Evolutionary conservation across 768 basidiomycete species (phyloP).

Genomic region (Russula vinacea): DNA sequence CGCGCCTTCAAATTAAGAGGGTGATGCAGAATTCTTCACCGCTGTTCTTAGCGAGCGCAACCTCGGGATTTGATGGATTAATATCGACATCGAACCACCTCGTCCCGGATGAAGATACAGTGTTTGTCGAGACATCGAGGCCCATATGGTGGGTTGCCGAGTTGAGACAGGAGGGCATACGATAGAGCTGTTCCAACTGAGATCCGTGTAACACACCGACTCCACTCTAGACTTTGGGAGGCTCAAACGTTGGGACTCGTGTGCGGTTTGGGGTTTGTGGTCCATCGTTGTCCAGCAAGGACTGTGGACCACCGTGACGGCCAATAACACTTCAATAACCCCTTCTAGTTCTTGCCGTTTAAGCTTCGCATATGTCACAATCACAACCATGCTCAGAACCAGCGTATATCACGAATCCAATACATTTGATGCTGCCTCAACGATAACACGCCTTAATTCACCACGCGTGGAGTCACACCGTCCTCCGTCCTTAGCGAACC

Average conservation of each 20-base stretch:
- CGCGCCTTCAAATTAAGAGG: neutral
- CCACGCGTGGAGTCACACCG: constrained; percentile 52
- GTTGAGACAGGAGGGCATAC: constrained; percentile 36
- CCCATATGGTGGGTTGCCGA: constrained; percentile 93
- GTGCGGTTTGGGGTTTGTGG: neutral
- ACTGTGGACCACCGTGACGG: neutral
- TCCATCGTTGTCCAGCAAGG: neutral
- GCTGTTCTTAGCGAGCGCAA: constrained; percentile 46
- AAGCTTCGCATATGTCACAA: constrained; percentile 20
- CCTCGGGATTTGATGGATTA: constrained; percentile 79
- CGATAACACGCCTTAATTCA: constrained; percentile 56
- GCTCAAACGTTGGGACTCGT: neutral
- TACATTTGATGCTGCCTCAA: constrained; percentile 67
- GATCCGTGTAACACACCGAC: neutral
- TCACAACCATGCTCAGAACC: constrained; percentile 19
- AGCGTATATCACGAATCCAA: constrained; percentile 38
- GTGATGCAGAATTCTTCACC: neutral
- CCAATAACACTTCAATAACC: neutral
- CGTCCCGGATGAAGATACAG: constrained; percentile 56
- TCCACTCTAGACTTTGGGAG: neutral
- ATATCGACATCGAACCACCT: constrained; percentile 95
- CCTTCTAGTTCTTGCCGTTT: constrained; percentile 10
- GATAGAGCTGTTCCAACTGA: constrained; percentile 1
- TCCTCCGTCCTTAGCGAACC: constrained; percentile 48
- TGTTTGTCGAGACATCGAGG: constrained; percentile 71